phyloP scores from a whole-genome alignment of 306 rosid species.

The Fragaria vesca region DNA sequence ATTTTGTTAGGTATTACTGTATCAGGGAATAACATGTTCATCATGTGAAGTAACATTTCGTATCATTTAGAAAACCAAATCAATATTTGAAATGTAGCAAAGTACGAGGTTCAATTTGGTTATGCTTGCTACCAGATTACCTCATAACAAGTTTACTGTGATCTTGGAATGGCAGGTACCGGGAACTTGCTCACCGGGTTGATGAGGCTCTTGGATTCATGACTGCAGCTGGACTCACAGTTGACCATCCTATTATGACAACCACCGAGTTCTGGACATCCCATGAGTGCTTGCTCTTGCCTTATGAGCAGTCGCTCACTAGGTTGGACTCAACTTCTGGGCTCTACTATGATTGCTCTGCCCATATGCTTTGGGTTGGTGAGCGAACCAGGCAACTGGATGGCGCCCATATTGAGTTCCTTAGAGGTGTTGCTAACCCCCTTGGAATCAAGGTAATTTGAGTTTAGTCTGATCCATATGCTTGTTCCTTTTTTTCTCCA shows the following conservation, averaged over 20 bases:
- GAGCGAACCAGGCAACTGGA: constrained; percentile 95
- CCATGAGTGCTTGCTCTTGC: constrained; percentile 90
- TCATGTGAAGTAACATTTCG: not conserved
- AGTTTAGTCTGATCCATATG: not conserved
- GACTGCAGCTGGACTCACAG: constrained; percentile 97
- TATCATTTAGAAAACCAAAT: not conserved
- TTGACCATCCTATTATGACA: constrained; percentile 92
- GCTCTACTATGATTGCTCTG: constrained; percentile 90
- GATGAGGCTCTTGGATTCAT: constrained; percentile 99
- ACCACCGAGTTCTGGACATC: constrained; percentile 99
- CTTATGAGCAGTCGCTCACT: constrained; percentile 92
- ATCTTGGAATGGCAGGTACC: constrained; percentile 62
- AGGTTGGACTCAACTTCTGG: constrained; percentile 98
- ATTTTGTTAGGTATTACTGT: not conserved
- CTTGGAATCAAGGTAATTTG: constrained; percentile 83
- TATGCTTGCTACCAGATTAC: not conserved
- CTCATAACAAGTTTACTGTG: constrained; percentile 9
- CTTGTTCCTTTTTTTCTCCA: not conserved
- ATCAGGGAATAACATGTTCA: not conserved
- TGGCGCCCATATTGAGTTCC: constrained; percentile 95
- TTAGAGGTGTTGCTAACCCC: constrained; percentile 96
- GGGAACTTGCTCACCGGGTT: constrained; percentile 88
- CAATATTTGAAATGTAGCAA: not conserved
- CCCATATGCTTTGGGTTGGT: constrained; percentile 96
- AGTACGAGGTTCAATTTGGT: constrained; percentile 12